Conservation (phyloP, 352 stramenopile genomes). For the Detonula confervacea region DNA sequence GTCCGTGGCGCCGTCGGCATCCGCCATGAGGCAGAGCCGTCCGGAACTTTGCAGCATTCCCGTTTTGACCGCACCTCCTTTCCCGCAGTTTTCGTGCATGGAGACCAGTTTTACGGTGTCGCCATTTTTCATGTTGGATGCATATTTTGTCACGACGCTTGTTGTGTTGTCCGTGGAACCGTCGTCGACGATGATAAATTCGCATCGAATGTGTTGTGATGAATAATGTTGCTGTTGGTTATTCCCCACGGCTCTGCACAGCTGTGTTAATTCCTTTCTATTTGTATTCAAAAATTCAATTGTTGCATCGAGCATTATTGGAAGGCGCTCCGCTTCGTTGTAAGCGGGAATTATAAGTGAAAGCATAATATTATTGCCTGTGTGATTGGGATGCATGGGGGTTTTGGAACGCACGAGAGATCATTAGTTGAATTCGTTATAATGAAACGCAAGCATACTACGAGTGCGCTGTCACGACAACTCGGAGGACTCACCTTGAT, state of each 20-base stretch:
- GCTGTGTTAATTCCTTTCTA: constrained; percentile 53
- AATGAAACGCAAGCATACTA: not conserved
- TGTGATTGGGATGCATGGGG: not conserved
- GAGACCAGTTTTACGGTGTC: constrained; percentile 58
- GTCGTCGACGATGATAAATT: constrained; percentile 84
- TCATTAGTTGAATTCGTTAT: not conserved
- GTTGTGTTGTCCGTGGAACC: constrained; percentile 75
- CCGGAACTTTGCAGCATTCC: constrained; percentile 68
- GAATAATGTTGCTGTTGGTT: not conserved
- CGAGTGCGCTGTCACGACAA: no score
- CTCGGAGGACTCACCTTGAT: constrained; percentile 20
- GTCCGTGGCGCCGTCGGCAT: constrained; percentile 82
- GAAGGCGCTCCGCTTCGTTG: constrained; percentile 93
- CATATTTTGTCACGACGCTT: constrained; percentile 56
- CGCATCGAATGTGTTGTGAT: constrained; percentile 34
- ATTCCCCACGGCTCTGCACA: constrained; percentile 24
- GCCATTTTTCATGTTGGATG: constrained; percentile 22
- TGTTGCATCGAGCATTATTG: constrained; percentile 90
- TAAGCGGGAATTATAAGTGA: constrained; percentile 94
- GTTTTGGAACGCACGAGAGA: not conserved
- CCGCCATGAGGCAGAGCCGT: constrained; percentile 71
- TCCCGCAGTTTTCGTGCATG: constrained; percentile 73
- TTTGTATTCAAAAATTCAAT: constrained; percentile 86
- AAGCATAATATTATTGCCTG: constrained; percentile 77
- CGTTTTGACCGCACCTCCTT: constrained; percentile 74